Conservation (phyloP, 2,329 filamentous ascomycete genomes). For the Aspergillus chevalieri region DNA sequence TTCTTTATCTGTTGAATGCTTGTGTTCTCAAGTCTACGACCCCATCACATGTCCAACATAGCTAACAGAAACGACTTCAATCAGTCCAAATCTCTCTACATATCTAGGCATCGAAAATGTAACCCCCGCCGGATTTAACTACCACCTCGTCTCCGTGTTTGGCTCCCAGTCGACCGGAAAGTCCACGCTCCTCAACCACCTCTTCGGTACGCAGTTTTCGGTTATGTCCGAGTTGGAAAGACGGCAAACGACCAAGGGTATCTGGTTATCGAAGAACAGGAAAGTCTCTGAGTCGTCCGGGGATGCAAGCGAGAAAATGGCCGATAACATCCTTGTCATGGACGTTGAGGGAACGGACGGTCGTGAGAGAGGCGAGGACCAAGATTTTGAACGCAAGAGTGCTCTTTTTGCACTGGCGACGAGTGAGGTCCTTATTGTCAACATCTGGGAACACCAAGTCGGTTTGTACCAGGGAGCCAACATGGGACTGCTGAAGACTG, state of each 20-base stretch:
- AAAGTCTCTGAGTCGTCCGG: conserved; percentile 26
- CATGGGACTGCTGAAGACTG: conserved; percentile 96
- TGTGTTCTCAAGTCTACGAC: not conserved
- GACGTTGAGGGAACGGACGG: conserved; percentile 98
- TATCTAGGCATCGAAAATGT: conserved; percentile 78
- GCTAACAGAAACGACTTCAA: not conserved
- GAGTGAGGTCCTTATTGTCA: conserved; percentile 95
- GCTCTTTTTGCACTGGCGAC: conserved; percentile 94
- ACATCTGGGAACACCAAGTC: conserved; percentile 99
- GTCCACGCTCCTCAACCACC: conserved; percentile 89
- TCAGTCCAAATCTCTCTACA: conserved; percentile 66
- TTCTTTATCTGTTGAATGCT: not conserved
- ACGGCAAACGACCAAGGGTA: conserved; percentile 96
- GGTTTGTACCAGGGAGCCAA: conserved; percentile 97
- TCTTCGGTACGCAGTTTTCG: conserved; percentile 93
- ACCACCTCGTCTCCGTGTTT: conserved; percentile 98
- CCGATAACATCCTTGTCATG: conserved; percentile 98
- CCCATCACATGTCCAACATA: not conserved
- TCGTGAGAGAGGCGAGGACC: conserved; percentile 90
- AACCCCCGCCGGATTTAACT: conserved; percentile 91
- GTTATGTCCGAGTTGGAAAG: conserved; percentile 96
- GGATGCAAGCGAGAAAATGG: conserved; percentile 58
- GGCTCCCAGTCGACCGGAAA: conserved; percentile 98
- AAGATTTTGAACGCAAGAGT: conserved; percentile 98
- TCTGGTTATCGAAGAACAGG: conserved; percentile 99